phyloP scores from a whole-genome alignment of 176 grass and related monocot species.

The Saccharum spontaneum region DNA sequence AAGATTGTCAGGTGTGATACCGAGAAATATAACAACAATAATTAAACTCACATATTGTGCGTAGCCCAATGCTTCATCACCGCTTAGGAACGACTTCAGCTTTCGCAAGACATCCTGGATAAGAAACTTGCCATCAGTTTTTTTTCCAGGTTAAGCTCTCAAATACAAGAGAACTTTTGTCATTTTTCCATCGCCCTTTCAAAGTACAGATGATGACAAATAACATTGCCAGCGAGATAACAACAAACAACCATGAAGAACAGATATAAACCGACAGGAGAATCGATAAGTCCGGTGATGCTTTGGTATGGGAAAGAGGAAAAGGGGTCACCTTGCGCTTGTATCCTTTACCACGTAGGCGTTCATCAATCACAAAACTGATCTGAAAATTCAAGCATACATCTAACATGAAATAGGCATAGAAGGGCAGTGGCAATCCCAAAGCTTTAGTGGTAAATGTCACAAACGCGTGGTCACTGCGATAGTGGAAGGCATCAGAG shows the following conservation, averaged over 20 bases:
- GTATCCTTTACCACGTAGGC: conserved; percentile 71
- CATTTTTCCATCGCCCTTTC: background rate
- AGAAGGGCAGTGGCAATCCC: background rate
- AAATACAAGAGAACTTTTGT: conserved; percentile 7
- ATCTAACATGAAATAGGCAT: conserved; percentile 3
- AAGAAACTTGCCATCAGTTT: conserved; percentile 31
- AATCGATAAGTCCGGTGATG: background rate
- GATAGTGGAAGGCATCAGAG: background rate
- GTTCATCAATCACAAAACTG: conserved; percentile 90
- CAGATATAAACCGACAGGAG: conserved; percentile 3
- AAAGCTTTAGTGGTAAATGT: conserved; percentile 19
- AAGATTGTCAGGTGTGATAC: background rate
- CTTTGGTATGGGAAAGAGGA: background rate
- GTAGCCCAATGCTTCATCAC: conserved; percentile 66
- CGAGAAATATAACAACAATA: background rate
- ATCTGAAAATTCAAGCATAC: conserved; percentile 54
- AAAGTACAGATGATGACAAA: conserved; percentile 12
- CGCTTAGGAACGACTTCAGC: conserved; percentile 76
- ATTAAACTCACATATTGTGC: conserved; percentile 80
- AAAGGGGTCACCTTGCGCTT: conserved; percentile 75
- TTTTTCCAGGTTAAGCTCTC: conserved; percentile 22
- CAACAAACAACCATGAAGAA: background rate
- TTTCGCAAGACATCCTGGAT: conserved; percentile 77
- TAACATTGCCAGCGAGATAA: background rate
- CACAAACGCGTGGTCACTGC: background rate